Evolutionary conservation across 768 basidiomycete genomes (phyloP).

Genomic region (Candolleomyces eurysporus): DNA sequence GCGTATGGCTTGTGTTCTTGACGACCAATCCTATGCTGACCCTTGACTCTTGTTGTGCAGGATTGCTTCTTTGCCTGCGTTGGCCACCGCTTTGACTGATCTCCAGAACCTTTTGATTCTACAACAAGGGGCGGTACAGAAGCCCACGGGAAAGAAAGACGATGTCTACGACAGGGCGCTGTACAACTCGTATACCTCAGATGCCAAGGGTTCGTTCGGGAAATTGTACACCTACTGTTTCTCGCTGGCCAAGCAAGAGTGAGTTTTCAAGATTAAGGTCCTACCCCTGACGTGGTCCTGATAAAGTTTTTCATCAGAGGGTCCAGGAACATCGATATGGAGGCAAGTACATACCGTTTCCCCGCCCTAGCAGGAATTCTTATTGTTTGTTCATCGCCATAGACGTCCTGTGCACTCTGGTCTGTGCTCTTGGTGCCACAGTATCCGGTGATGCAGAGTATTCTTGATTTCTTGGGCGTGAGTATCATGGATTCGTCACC

Average conservation of each 20-base stretch:
- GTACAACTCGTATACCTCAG: slow-evolving; percentile 48
- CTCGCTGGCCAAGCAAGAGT: slow-evolving; percentile 68
- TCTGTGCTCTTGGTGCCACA: slow-evolving; percentile 67
- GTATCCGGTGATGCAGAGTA: slow-evolving; percentile 63
- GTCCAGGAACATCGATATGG: slow-evolving; percentile 78
- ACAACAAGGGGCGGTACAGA: slow-evolving; percentile 41
- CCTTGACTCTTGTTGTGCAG: slow-evolving; percentile 18
- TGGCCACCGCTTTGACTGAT: slow-evolving; percentile 54
- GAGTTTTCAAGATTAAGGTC: slow-evolving; percentile 26
- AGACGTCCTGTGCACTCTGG: slow-evolving; percentile 77
- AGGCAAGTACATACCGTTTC: slow-evolving; percentile 43
- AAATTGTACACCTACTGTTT: slow-evolving; percentile 75
- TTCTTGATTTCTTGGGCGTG: slow-evolving; percentile 68
- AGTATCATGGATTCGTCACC: slow-evolving; percentile 13
- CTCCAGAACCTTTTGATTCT: slow-evolving; percentile 63
- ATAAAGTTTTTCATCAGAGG: slow-evolving; percentile 37
- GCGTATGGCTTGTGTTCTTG: slow-evolving; percentile 14
- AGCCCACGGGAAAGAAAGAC: slow-evolving; percentile 34
- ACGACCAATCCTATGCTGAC: background rate
- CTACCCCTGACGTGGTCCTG: background rate
- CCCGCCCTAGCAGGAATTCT: background rate
- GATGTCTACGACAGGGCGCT: slow-evolving; percentile 56
- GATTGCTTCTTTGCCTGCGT: slow-evolving; percentile 42
- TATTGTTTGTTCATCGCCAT: background rate
- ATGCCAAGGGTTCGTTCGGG: slow-evolving; percentile 53